Evolutionary conservation across 495 filamentous ascomycete species (phyloP).

Genomic region (Bryoglossum gracile): DNA sequence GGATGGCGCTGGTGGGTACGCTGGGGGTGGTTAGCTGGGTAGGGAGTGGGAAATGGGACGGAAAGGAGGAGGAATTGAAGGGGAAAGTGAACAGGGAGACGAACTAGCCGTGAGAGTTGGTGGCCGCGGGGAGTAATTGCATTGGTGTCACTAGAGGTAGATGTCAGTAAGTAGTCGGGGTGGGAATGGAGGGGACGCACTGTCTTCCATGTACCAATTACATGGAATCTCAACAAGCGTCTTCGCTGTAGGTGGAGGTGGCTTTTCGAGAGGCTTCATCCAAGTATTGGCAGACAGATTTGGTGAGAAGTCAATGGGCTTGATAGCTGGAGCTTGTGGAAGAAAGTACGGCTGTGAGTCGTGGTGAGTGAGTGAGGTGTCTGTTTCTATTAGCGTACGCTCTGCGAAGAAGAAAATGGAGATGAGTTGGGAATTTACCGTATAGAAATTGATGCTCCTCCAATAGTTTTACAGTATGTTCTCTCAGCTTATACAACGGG

Average conservation of each 20-base stretch:
- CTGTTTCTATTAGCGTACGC: slow-evolving; percentile 13
- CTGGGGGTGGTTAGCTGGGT: no score
- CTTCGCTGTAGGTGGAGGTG: slow-evolving; percentile 12
- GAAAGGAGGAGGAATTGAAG: slow-evolving; percentile 35
- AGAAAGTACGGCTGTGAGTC: slow-evolving; percentile 53
- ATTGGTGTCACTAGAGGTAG: slow-evolving; percentile 34
- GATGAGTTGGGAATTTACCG: slow-evolving; percentile 23
- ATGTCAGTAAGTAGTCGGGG: background rate
- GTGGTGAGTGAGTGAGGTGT: slow-evolving; percentile 38
- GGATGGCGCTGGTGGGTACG: slow-evolving; percentile 48
- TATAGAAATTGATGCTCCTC: slow-evolving; percentile 51
- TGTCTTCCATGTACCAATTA: slow-evolving; percentile 50
- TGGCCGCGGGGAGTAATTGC: slow-evolving; percentile 34
- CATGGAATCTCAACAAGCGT: slow-evolving; percentile 48
- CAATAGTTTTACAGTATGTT: slow-evolving; percentile 46
- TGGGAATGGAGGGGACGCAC: slow-evolving; percentile 1
- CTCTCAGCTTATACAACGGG: slow-evolving; percentile 50
- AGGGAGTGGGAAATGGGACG: no score
- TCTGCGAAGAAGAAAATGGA: background rate
- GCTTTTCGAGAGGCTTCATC: slow-evolving; percentile 47
- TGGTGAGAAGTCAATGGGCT: slow-evolving; percentile 39
- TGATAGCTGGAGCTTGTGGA: slow-evolving; percentile 29
- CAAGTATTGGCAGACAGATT: slow-evolving; percentile 39
- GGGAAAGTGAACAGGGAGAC: no score
- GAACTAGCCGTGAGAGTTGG: background rate